A percentile compares a stretch with the other conserved stretches of the same genome.
phyloP scores from a whole-genome alignment of 345 rosid species.

The Cochlearia excelsa region DNA sequence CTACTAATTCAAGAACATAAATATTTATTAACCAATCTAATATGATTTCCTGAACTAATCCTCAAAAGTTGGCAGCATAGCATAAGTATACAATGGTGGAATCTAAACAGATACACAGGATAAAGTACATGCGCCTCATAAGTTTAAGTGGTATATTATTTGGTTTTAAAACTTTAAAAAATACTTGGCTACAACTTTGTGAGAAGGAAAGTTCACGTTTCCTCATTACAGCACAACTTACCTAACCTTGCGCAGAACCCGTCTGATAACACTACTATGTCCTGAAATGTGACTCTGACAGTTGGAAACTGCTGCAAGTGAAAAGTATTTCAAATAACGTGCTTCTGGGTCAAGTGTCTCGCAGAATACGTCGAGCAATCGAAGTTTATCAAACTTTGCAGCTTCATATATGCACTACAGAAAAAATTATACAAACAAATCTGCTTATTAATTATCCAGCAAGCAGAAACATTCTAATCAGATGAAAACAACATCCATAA shows the following conservation, averaged over 20 bases:
- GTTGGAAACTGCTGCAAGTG: constrained; percentile 30
- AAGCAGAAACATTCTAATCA: constrained; percentile 26
- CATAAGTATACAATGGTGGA: constrained; percentile 9
- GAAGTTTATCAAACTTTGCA: constrained; percentile 56
- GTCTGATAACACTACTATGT: constrained; percentile 43
- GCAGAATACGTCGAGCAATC: constrained; percentile 70
- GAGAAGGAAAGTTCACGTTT: constrained; percentile 14
- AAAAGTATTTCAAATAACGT: constrained; percentile 38
- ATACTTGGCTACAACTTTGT: constrained; percentile 4
- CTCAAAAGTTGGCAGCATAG: constrained; percentile 14
- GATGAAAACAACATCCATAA: constrained; percentile 8
- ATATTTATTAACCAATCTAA: background rate
- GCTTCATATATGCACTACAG: constrained; percentile 77
- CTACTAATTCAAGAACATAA: constrained; percentile 10
- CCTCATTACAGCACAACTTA: constrained; percentile 36
- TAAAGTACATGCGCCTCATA: background rate
- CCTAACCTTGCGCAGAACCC: constrained; percentile 63
- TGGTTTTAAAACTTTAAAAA: too few species aligned
- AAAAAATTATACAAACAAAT: constrained; percentile 12
- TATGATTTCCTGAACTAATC: constrained; percentile 18
- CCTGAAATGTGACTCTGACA: constrained; percentile 29
- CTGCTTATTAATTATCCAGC: constrained; percentile 12
- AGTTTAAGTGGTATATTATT: too few species aligned
- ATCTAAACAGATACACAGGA: constrained; percentile 13
- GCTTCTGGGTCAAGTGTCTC: constrained; percentile 81